Percentiles rank a stretch among this genome's conserved stretches.
phyloP scores from a whole-genome alignment of 352 stramenopile genomes.

The Pythium biforme region DNA sequence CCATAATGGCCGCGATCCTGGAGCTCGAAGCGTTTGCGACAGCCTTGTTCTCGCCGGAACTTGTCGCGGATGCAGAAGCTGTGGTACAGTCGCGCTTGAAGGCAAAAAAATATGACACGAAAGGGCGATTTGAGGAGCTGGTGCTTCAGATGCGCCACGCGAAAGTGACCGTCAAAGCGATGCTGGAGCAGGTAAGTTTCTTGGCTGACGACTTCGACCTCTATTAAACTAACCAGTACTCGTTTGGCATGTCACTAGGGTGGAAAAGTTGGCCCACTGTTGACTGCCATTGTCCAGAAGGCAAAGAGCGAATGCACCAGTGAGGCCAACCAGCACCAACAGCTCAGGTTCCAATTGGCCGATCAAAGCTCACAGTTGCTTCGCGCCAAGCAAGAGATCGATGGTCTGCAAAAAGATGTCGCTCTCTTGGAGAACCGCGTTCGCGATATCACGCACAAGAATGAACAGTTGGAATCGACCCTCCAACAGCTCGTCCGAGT shows the following conservation, averaged over 20 bases:
- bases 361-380: conserved; percentile 16
- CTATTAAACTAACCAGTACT: background rate
- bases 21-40: conserved; percentile 1
- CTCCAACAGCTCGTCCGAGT: conserved; percentile 31
- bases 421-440: conserved; percentile 11
- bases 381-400: conserved; percentile 33
- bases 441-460: conserved; percentile 16
- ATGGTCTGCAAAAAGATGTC: conserved; percentile 28
- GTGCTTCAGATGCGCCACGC: conserved; percentile 55
- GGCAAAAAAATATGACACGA: conserved; percentile 68
- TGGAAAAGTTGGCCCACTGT: background rate
- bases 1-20: background rate
- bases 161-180: conserved; percentile 37
- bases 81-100: conserved; percentile 57
- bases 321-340: conserved; percentile 2
- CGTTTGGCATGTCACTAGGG: background rate
- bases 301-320: background rate
- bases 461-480: conserved; percentile 31
- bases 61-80: conserved; percentile 41
- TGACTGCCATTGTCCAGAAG: background rate
- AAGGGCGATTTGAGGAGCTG: conserved; percentile 58
- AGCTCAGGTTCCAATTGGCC: conserved; percentile 12
- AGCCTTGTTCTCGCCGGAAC: conserved; percentile 33
- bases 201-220: background rate
- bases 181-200: conserved; percentile 33